Evolutionary conservation across 371 early-diverging fungal species (phyloP), one percentile per base, ranked within the genome.

Genomic region (Actinomortierella ambigua): DNA sequence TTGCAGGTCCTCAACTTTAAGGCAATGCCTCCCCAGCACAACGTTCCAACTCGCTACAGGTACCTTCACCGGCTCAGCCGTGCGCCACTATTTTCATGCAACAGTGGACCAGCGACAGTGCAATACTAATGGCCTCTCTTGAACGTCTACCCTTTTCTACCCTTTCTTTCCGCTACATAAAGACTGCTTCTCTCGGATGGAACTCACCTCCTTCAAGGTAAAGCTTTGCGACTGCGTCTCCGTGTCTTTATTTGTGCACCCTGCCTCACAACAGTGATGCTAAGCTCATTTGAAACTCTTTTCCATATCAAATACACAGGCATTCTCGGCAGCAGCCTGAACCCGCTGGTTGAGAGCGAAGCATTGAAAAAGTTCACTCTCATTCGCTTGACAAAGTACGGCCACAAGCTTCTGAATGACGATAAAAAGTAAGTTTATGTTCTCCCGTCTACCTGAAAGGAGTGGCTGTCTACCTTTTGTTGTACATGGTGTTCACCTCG

Each of bases 111-210:
- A 41, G 39, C 26, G 53, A 53, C 49, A 58, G 57, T 43, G 40
- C 24, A 42, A 3, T 28, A 13, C 17, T 14, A 46, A 41, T 44
- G 50, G 3, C 26, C 50, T 29, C 23, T 17, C 47, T 26, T 41
- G 15, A 40, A 20, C 51, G 14, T 22, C 2, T 40, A 48, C 24
- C 29, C 14, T 11, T 54, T 14, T 23, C 43, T 27, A 22, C n/a
- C 41, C 15, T 47, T 41, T 46, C 57, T 34, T 23, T 15, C 27
- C 18, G 22, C 49, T 49, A 44, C 50, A 15, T 27, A 14, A 55
- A 88, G 90, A 76, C 66, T 87, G 22, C 81, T 93, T 14, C 65
- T 93, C 28, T 90, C 90, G 17, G 93, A 91, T 76, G 91, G 93
- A 53, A 64, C 50, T 15, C 56, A 83, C 66, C 84, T 79, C 29